Evolutionary conservation across 2,329 filamentous ascomycete genomes (phyloP), one percentile per base, ranked within the genome.

Genomic region (Trichophyton rubrum): DNA sequence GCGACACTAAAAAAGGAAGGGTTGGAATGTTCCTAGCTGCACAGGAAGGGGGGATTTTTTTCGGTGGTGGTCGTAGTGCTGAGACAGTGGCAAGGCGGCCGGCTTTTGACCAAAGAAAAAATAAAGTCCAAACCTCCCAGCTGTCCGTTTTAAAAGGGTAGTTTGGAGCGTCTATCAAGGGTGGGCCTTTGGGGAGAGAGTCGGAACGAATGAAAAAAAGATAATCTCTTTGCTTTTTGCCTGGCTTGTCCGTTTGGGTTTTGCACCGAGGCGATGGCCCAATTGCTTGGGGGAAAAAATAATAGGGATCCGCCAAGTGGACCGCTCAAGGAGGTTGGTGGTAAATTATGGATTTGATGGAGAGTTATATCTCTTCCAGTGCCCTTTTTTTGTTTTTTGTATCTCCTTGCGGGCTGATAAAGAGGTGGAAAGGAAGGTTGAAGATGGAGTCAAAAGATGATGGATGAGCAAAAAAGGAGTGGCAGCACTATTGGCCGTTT

Each of bases 41-140:
- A 55, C 30, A 55, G 33, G 49, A 55, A 55, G 49, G 47, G 22
- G 22, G 11, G 27, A 1, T 24, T 33, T 35, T 55, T 38, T 38
- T 38, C 9, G 33, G 33, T 38, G 33, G 33, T n/a, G 49, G 15
- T 49, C 45, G 45, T 33, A 24, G 49, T 55, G 49, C 49, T 55
- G 49, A 43, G 35, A 57, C 55, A 24, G 55, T 57, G 55, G 55
- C 55, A 57, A 57, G 55, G 40, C 35, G 55, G 55, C 33, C 35
- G 55, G 55, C 35, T 57, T 57, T 57, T 57, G 55, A 57, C 55
- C 40, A 22, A 57, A 57, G 40, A 57, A 17, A 33, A 38, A 38
- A 38, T 38, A 38, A 38, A 38, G 33, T 38, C 40, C 55, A 17
- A 57, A 27, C 55, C 35, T 57, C 55, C 55, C 40, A 40, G 35